Evolutionary conservation across 2,329 filamentous ascomycete species (phyloP).

Genomic region (Ambrosiella cleistominuta): DNA sequence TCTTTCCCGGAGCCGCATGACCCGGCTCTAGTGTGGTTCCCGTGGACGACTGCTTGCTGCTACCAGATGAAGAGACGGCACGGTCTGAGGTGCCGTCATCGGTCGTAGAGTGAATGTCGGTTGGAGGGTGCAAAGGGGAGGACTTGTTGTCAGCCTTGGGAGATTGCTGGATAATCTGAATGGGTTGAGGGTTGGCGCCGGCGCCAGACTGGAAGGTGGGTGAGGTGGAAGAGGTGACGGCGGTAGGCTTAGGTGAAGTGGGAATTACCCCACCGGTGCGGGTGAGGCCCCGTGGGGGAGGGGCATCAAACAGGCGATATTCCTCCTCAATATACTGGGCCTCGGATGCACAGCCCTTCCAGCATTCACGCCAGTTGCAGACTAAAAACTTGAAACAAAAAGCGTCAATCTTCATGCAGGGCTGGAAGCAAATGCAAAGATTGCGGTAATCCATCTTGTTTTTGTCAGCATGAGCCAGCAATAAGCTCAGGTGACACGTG

Average conservation of each 20-base stretch:
- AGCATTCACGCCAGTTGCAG: constrained; percentile 89
- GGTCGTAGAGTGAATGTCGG: constrained; percentile 1
- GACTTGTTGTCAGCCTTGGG: constrained; percentile 6
- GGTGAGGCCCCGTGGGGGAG: constrained; percentile 33
- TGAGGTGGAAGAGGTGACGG: constrained; percentile 12
- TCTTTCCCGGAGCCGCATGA: constrained; percentile 7
- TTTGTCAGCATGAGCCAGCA: constrained; percentile 80
- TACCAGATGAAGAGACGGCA: constrained; percentile 42
- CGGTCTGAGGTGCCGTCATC: constrained; percentile 7
- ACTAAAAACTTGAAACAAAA: constrained; percentile 94
- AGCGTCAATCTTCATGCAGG: constrained; percentile 87
- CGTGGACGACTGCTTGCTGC: constrained; percentile 34
- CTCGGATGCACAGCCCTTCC: constrained; percentile 90
- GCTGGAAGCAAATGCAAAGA: constrained; percentile 90
- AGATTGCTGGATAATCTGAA: constrained; percentile 8
- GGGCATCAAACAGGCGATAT: constrained; percentile 41
- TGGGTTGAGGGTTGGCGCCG: neutral
- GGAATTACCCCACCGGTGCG: constrained; percentile 10
- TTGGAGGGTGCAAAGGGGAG: constrained; percentile 5
- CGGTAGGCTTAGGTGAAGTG: constrained; percentile 16
- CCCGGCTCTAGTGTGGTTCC: constrained; percentile 13
- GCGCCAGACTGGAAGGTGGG: neutral
- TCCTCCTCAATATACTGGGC: constrained; percentile 58
- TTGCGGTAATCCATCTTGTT: constrained; percentile 99
- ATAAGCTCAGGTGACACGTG: constrained; percentile 81